Percentiles rank a stretch among this genome's conserved stretches.
Evolutionary conservation across 2,329 filamentous ascomycete genomes (phyloP).

Genomic region (Trichoderma sp.): DNA sequence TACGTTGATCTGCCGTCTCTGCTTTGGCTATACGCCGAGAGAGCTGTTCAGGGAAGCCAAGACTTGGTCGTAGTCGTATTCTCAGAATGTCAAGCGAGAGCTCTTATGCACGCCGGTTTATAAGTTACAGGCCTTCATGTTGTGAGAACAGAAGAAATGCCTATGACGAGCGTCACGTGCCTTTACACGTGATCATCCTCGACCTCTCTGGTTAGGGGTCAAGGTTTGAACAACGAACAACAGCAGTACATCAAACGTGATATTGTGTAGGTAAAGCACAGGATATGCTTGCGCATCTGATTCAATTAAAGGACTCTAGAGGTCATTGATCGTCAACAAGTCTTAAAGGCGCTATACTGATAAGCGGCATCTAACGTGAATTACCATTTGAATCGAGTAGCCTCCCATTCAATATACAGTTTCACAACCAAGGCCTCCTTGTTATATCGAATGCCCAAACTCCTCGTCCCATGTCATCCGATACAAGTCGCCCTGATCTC

Average conservation of each 20-base stretch:
- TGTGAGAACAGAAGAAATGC: too few relatives aligned
- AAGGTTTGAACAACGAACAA: too few relatives aligned
- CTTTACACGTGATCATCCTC: neutral
- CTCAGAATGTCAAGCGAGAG: too few relatives aligned
- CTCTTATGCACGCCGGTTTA: too few relatives aligned
- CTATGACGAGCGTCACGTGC: neutral
- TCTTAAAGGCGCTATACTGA: conserved; percentile 11
- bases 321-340: neutral
- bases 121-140: too few relatives aligned
- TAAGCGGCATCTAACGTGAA: conserved; percentile 11
- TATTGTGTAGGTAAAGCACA: neutral
- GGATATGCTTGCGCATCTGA: neutral
- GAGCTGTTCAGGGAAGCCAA: too few relatives aligned
- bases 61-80: too few relatives aligned
- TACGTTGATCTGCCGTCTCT: too few relatives aligned
- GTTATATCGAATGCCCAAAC: conserved; percentile 23
- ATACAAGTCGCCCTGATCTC: conserved; percentile 30
- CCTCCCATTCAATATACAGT: conserved; percentile 18
- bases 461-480: conserved; percentile 25
- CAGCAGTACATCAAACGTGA: too few relatives aligned
- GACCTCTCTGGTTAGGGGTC: too few relatives aligned
- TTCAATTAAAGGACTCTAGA: neutral
- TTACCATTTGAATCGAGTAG: conserved; percentile 10
- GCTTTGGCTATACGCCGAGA: too few relatives aligned
- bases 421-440: conserved; percentile 17